Evolutionary conservation across 1,284 basidiomycete genomes (phyloP), one percentile per base, ranked within the genome.

Genomic region (Porphyrellus sp.): DNA sequence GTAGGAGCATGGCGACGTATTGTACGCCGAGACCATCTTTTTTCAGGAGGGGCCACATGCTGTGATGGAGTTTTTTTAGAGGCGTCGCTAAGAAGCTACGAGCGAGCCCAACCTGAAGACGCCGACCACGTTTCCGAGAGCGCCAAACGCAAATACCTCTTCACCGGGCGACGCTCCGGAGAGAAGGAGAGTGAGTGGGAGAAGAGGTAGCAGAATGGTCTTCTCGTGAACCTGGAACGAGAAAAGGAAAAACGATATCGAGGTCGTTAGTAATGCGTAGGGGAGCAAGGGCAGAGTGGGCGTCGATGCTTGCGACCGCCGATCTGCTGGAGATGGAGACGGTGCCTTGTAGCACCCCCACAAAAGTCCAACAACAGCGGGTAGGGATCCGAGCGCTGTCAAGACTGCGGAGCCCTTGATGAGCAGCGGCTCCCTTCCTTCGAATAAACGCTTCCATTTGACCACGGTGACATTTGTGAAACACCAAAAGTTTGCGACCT

Each of bases 141-240:
- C 81, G 8, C 86, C 86, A 81, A 91, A 89, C 53, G 85, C 80
- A 74, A 86, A 93, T 15, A 85, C 80, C 8, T 81, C 74, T 30
- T 85, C 85, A 39, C 81, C 79, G 1, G 77, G 69, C 3, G 75
- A 69, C 0, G 86, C 76, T 13, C 81, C 85, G 1, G 85, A 86
- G 44, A 95, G 74, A 12, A 95, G 74, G 18, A 97, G 75, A 0
- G 85, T 91, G 24, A 95, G 74, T 0, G 94, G 94, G 57, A 97
- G 71, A 20, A 97, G 75, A 3, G 93, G 92, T 0, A 98, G 67
- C n/a, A 98, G 68, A 43, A 97, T 90, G 3, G 89, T 89, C 76
- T 97, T 97, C 70, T 97, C 93, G 70, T 96, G 93, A 25, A 94
- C 93, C 67, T 97, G 93, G 69, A 97, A 96, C 8, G 93, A 94